Evolutionary conservation across 2,329 filamentous ascomycete species (phyloP).

Genomic region (Aplosporella prunicola): DNA sequence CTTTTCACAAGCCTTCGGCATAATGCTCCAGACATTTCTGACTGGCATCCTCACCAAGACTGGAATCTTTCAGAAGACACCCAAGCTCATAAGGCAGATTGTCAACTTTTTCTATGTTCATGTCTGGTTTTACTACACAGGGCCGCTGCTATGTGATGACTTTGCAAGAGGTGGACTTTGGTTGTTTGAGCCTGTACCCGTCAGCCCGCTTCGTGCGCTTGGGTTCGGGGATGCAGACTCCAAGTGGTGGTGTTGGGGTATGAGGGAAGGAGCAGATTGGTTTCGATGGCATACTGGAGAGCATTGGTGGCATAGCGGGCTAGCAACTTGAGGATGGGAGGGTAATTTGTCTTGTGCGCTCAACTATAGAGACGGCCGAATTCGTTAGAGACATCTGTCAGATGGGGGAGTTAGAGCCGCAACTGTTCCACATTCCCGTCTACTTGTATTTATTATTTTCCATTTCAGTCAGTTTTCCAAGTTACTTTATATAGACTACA

Average conservation of each 20-base stretch:
- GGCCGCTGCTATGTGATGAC: constrained; percentile 61
- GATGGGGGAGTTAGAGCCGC: too few species aligned
- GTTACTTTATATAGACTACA: too few species aligned
- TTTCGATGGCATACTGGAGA: constrained; percentile 51
- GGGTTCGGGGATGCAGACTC: constrained; percentile 54
- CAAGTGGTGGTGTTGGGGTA: constrained; percentile 58
- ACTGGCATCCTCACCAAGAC: constrained; percentile 25
- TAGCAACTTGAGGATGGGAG: constrained; percentile 30
- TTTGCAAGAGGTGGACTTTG: constrained; percentile 65
- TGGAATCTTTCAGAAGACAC: constrained; percentile 29
- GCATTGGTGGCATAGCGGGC: constrained; percentile 55
- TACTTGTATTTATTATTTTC: too few species aligned
- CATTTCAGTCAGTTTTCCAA: too few species aligned
- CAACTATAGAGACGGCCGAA: too few species aligned
- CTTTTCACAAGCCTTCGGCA: constrained; percentile 55
- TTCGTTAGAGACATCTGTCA: too few species aligned
- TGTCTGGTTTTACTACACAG: constrained; percentile 60
- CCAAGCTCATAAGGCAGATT: constrained; percentile 38
- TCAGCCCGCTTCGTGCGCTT: constrained; percentile 59
- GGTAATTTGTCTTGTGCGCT: too few species aligned
- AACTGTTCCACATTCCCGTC: too few species aligned
- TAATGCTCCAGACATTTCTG: constrained; percentile 48
- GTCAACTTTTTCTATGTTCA: constrained; percentile 55
- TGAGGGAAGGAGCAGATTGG: constrained; percentile 24
- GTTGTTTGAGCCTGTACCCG: constrained; percentile 72